These are phyloP conservation scores for Aspergillus sergii DNA, from an alignment of 2,329 filamentous ascomycete genomes.

Conservation along the genomic window DNA sequence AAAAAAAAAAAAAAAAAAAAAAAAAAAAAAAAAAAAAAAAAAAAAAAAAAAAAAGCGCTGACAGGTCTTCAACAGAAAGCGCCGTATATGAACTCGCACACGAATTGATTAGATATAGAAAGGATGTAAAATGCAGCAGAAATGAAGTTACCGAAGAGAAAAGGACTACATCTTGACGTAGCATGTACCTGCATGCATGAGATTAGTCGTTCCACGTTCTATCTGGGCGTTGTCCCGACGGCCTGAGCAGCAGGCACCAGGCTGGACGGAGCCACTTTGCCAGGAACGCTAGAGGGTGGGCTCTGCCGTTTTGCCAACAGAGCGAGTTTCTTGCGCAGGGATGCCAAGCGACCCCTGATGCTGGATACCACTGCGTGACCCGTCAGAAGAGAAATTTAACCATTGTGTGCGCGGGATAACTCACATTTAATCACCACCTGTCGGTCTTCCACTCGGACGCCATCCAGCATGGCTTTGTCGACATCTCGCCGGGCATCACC, in stretches of 20 bases:
- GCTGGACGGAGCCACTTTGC: conserved; percentile 34
- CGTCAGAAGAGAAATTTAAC: conserved; percentile 23
- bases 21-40: conserved; percentile 16
- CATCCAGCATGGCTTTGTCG: conserved; percentile 41
- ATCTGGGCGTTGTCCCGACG: conserved; percentile 38
- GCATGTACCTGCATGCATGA: conserved; percentile 22
- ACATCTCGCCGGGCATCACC: conserved; percentile 11
- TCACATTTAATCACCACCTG: conserved; percentile 54
- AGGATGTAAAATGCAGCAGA: conserved; percentile 9
- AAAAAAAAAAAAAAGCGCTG: conserved; percentile 6
- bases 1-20: conserved; percentile 3
- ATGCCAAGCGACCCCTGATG: conserved; percentile 50
- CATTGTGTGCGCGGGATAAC: conserved; percentile 25
- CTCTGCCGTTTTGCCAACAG: conserved; percentile 52
- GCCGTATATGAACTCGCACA: conserved; percentile 16
- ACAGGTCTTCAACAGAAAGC: conserved; percentile 8
- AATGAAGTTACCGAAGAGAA: conserved; percentile 7
- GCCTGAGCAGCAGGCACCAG: conserved; percentile 34
- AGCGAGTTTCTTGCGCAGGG: conserved; percentile 53
- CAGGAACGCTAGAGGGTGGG: conserved; percentile 32
- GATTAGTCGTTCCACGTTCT: conserved; percentile 9
- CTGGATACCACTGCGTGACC: conserved; percentile 47
- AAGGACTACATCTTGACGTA: conserved; percentile 15
- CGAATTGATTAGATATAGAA: conserved; percentile 12
- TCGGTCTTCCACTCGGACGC: conserved; percentile 50